Percentiles rank a stretch among this genome's conserved stretches.
phyloP scores from a whole-genome alignment of 129 eudicot genomes.

The Chrysanthemum makinoi region DNA sequence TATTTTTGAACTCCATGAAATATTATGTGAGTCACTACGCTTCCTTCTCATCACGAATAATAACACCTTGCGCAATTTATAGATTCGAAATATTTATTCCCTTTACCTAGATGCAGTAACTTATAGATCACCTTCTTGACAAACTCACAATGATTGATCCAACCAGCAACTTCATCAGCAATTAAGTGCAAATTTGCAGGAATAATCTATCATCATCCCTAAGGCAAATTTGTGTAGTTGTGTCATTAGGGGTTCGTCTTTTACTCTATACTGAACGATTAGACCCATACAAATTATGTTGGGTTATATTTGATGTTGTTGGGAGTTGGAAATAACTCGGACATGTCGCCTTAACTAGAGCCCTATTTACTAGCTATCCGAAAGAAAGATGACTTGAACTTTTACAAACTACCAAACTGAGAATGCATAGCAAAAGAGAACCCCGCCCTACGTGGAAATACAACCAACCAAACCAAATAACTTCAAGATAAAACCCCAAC shows the following conservation, averaged over 20 bases:
- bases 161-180: neutral
- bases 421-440: too few relatives aligned
- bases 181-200: neutral
- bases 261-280: too few relatives aligned
- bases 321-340: too few relatives aligned
- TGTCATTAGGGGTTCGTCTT: neutral
- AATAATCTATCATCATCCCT: neutral
- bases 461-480: too few relatives aligned
- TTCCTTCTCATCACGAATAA: slow-evolving; percentile 5
- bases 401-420: too few relatives aligned
- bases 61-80: slow-evolving; percentile 4
- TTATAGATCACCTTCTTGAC: neutral
- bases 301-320: too few relatives aligned
- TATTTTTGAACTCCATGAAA: neutral
- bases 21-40: slow-evolving; percentile 2
- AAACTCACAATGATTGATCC: neutral
- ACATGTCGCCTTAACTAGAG: too few relatives aligned
- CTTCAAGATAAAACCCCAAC: too few relatives aligned
- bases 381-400: too few relatives aligned
- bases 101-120: neutral
- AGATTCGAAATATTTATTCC: neutral
- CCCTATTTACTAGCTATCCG: too few relatives aligned
- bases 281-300: too few relatives aligned
- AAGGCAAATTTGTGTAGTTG: neutral
- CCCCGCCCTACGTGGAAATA: too few relatives aligned